These are phyloP conservation scores for Geum urbanum DNA, from an alignment of 306 rosid species.

Conservation along the genomic window DNA sequence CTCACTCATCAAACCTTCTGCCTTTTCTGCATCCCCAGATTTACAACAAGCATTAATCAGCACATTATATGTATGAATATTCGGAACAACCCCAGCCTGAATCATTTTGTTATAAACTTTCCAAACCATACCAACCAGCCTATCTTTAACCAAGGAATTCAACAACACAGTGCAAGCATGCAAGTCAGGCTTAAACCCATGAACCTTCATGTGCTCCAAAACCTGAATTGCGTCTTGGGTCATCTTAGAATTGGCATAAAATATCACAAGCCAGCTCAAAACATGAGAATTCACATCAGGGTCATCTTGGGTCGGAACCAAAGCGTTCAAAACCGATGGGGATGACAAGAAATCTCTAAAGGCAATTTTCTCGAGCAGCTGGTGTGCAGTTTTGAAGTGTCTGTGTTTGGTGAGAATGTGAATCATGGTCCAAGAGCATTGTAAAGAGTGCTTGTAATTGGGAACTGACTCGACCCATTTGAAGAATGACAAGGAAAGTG, in stretches of 20 bases:
- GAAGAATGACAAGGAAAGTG: slow-evolving; percentile 57
- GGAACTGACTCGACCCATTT: slow-evolving; percentile 63
- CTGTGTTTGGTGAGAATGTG: slow-evolving; percentile 52
- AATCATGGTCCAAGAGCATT: slow-evolving; percentile 73
- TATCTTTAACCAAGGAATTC: slow-evolving; percentile 63
- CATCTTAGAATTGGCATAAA: slow-evolving; percentile 55
- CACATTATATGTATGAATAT: slow-evolving; percentile 67
- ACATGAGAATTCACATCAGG: slow-evolving; percentile 65
- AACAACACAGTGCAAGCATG: slow-evolving; percentile 84
- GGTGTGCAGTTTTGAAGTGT: slow-evolving; percentile 60
- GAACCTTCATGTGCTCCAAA: slow-evolving; percentile 64
- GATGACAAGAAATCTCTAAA: slow-evolving; percentile 60
- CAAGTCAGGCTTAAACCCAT: slow-evolving; percentile 51
- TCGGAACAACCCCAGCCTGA: slow-evolving; percentile 50
- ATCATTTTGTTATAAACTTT: slow-evolving; percentile 59
- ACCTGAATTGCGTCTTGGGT: slow-evolving; percentile 71
- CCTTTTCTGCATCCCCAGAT: slow-evolving; percentile 68
- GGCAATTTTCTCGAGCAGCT: slow-evolving; percentile 65
- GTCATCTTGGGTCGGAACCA: slow-evolving; percentile 45
- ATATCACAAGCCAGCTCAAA: slow-evolving; percentile 82
- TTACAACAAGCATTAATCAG: slow-evolving; percentile 78
- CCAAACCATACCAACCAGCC: slow-evolving; percentile 65
- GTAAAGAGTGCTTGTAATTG: slow-evolving; percentile 61
- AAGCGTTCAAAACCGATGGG: slow-evolving; percentile 60
- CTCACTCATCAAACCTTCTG: slow-evolving; percentile 53